Base-by-base conservation (phyloP, 495 filamentous ascomycete species). In the Talaromyces adpressus region DNA sequence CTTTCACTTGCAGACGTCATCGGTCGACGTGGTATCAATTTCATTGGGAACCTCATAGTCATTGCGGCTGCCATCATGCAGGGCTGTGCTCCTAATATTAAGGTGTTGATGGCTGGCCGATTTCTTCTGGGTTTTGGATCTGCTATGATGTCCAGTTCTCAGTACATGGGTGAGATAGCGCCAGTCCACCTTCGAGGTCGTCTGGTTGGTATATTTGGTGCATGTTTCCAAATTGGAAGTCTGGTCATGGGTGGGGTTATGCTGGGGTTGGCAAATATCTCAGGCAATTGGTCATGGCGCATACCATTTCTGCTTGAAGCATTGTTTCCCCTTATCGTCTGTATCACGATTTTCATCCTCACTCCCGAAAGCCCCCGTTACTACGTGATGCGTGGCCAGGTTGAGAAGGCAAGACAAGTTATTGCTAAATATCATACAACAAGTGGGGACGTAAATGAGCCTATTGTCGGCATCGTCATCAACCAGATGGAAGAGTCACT, bases 201-300 rank as follows among this genome's bases (percentile, higher is more conserved):
- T n/a, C 69, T 78, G 68, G 76, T 77, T 12, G 77, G 76, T 39
- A 69, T 78, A n/a, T 78, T 76, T 27, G 77, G 76, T 16, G 76
- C 77, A 14, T 80, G 74, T 60, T 79, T 75, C 66, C 75, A 79
- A 57, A 63, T 79, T 7, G 76, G 77, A 4, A 71, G 71, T 71
- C 59, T 80, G 29, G 57, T 54, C 30, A 78, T 76, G 67, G 65
- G 70, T 11, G 74, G 66, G 23, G 73, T 74, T 39, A 74, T 77
- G 74, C 68, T 78, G 23, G 76, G 72, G 0, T 64, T 78, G 6
- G 61, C 67, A 2, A 68, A 71, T 16, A 32, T 72, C 29, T 58
- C 65, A 6, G 68, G 68, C 1, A 74, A 74, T 51, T 67, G 69
- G 53, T 62, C 62, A 54, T 79, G 76, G 74, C 71, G 73, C 32